These are phyloP conservation scores for Quercus gilva DNA, from an alignment of 306 rosid genomes.

Conservation along the genomic window DNA sequence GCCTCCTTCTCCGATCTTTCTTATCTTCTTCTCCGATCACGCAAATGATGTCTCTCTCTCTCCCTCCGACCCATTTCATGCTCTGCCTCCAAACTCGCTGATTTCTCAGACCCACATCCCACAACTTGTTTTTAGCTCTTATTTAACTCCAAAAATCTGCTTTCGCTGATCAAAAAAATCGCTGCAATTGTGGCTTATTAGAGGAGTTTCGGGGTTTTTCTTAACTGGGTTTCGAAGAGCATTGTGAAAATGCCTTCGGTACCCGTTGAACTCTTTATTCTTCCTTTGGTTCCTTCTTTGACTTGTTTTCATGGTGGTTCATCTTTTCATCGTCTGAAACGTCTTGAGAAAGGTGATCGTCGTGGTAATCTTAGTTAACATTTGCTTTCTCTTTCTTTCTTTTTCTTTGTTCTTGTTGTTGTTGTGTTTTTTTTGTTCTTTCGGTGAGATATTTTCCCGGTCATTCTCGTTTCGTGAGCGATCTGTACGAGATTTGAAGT, in stretches of 20 bases:
- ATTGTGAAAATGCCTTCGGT: constrained; percentile 72
- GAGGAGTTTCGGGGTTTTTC: background rate
- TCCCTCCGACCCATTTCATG: background rate
- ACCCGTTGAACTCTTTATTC: constrained; percentile 33
- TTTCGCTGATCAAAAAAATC: background rate
- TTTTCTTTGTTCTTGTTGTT: background rate
- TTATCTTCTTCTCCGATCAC: background rate
- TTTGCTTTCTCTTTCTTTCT: constrained; percentile 6
- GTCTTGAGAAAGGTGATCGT: constrained; percentile 71
- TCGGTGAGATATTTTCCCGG: background rate
- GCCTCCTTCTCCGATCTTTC: background rate
- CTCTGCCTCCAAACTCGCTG: background rate
- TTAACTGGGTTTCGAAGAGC: constrained; percentile 75
- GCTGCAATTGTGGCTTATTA: background rate
- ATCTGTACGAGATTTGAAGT: constrained; percentile 2
- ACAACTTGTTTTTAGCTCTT: background rate
- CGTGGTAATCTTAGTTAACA: constrained; percentile 94
- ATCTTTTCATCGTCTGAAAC: constrained; percentile 68
- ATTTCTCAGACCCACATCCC: background rate
- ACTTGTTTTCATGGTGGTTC: constrained; percentile 57
- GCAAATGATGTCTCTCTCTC: background rate
- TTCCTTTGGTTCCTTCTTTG: constrained; percentile 42
- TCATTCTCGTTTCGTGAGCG: constrained; percentile 25
- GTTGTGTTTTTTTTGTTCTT: constrained; percentile 8
- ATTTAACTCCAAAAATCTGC: too few species aligned